Evolutionary conservation across 2,329 filamentous ascomycete species (phyloP), one percentile per base, ranked within the genome.

Genomic region (Exophiala mesophila): DNA sequence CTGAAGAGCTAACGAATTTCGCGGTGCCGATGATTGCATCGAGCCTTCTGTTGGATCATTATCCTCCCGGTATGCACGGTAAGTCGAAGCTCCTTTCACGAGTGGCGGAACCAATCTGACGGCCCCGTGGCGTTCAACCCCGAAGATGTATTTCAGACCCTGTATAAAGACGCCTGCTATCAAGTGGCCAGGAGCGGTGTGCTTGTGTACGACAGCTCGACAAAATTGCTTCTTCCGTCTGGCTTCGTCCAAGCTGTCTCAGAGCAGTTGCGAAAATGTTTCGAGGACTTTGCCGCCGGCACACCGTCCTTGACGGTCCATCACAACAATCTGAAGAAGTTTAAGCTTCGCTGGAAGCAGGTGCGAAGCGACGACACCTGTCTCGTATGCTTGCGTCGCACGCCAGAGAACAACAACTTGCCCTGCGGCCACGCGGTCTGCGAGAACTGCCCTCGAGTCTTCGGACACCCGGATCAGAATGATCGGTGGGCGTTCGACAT

Each of bases 41-140:
- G 9, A 53, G 47, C 39, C 37, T 59, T 9, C 28, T 59, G 9
- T 42, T 59, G 18, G 50, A 59, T 45, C 53, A 47, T 36, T 59
- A 58, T 35, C 50, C 51, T 31, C 52, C 51, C 26, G 39, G 49
- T 19, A 49, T 39, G 26, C 36, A 55, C 36, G 24, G 47, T 55
- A 46, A 49, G 52, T 50, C n/a, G 12, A 9, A 24, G 36, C 30
- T 41, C n/a, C 13, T 30, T 18, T 28, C 42, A 30, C 12, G 12
- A 7, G 12, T 26, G 12, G 23, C 12, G 12, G 12, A 26, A 12
- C 23, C 12, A 26, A 26, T 26, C 23, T 26, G 12, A 26, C 12
- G 12, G 23, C 23, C 23, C 13, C 26, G 13, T 28, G 24, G 45
- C 32, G 23, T 55, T 55, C 19, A 47, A 41, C 21, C 41, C 41